Conservation (phyloP, 345 rosid genomes). For the Dipteronia dyeriana region DNA sequence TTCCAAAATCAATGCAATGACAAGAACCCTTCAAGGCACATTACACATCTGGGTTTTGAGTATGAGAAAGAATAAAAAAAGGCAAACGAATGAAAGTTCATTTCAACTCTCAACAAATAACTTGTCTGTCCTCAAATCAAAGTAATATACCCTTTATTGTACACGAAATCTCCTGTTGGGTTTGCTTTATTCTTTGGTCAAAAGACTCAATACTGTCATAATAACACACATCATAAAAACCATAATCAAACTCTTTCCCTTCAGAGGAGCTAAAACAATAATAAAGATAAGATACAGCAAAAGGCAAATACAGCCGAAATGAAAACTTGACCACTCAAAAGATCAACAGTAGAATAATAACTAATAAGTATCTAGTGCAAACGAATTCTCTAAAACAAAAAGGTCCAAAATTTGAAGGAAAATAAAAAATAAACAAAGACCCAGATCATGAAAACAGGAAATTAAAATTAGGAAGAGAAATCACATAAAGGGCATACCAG, state of each 20-base stretch:
- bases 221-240: constrained; percentile 41
- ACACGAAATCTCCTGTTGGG: constrained; percentile 25
- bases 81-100: constrained; percentile 9
- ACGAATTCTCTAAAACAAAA: background rate
- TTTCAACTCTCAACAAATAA: background rate
- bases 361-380: no score
- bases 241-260: constrained; percentile 41
- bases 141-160: constrained; percentile 20
- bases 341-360: constrained; percentile 26
- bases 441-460: constrained; percentile 24
- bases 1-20: constrained; percentile 28
- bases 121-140: constrained; percentile 26
- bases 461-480: constrained; percentile 14
- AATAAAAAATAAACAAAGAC: constrained; percentile 18
- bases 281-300: constrained; percentile 14
- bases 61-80: constrained; percentile 17
- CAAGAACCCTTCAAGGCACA: constrained; percentile 31
- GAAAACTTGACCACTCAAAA: constrained; percentile 32
- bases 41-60: constrained; percentile 34
- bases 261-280: constrained; percentile 15
- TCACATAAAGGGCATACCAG: constrained; percentile 24
- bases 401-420: constrained; percentile 18
- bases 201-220: constrained; percentile 38
- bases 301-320: constrained; percentile 23
- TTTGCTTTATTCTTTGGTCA: constrained; percentile 46